A percentile compares a stretch with the other conserved stretches of the same genome.
phyloP scores from a whole-genome alignment of 345 rosid species.

The Eucalyptus regnans region DNA sequence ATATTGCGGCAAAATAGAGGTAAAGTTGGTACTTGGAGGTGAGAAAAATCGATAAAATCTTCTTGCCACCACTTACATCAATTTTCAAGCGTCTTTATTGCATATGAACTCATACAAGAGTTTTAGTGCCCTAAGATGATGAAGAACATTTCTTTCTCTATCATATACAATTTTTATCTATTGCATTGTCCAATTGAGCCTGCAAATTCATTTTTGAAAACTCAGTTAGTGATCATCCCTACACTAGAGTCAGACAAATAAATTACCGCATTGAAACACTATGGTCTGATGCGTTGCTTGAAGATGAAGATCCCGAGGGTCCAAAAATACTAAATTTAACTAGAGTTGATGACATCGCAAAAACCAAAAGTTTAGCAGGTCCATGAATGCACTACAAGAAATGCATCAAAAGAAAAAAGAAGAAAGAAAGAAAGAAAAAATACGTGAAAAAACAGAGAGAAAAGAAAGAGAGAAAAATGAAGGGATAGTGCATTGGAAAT shows the following conservation, averaged over 20 bases:
- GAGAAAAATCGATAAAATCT: not conserved
- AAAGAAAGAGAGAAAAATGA: not conserved
- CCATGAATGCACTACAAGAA: not conserved
- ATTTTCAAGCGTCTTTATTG: not conserved
- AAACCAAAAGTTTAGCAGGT: not conserved
- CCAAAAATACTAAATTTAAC: not conserved
- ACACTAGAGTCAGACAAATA: fast-evolving
- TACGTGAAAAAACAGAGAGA: fast-evolving
- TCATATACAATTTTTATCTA: not conserved
- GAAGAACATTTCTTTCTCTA: not conserved
- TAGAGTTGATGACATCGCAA: not conserved
- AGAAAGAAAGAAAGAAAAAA: not conserved
- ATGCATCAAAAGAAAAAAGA: not conserved
- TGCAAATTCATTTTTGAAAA: not conserved
- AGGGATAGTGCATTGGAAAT: not conserved
- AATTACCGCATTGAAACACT: not conserved
- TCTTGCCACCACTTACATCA: not conserved
- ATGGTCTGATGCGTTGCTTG: not conserved
- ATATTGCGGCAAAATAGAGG: not conserved
- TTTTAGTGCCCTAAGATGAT: not conserved
- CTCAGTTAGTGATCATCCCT: not conserved
- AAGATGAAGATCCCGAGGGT: not conserved
- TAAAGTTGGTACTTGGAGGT: not conserved
- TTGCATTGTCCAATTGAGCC: not conserved
- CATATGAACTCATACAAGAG: not conserved